phyloP scores from a whole-genome alignment of 805 yeast genomes.

The Saturnispora besseyi region DNA sequence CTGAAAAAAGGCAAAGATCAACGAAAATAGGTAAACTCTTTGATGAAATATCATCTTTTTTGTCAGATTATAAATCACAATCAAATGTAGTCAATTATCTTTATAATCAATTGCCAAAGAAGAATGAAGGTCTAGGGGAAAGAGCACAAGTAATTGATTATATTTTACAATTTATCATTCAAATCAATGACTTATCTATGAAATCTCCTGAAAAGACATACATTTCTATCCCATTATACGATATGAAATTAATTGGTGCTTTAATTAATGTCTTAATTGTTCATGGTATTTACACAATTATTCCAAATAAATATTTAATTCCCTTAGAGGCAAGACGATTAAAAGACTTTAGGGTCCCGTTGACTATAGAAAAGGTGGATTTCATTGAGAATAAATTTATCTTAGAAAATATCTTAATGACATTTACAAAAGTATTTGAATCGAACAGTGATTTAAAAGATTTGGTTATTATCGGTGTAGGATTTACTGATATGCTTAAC shows the following conservation, averaged over 20 bases:
- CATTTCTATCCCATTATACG: constrained; percentile 71
- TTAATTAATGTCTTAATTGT: constrained; percentile 56
- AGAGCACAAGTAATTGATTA: background rate
- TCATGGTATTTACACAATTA: constrained; percentile 61
- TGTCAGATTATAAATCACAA: constrained; percentile 9
- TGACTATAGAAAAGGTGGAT: constrained; percentile 18
- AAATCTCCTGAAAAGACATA: constrained; percentile 15
- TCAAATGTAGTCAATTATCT: constrained; percentile 8
- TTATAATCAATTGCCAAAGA: background rate
- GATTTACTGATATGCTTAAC: constrained; percentile 51
- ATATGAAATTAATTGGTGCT: constrained; percentile 64
- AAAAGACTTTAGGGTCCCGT: constrained; percentile 34
- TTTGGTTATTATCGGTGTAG: constrained; percentile 54
- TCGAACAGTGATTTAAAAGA: constrained; percentile 42
- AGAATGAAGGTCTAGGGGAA: background rate
- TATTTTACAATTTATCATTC: background rate
- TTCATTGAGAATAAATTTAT: constrained; percentile 14
- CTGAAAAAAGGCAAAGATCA: constrained; percentile 21
- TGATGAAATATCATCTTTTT: constrained; percentile 18
- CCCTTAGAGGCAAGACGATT: constrained; percentile 53
- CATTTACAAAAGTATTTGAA: constrained; percentile 30
- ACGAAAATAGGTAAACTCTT: constrained; percentile 28
- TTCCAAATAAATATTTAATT: constrained; percentile 50
- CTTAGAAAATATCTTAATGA: constrained; percentile 20
- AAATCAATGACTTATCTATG: background rate